Evolutionary conservation across 192 early-diverging fungal genomes (phyloP).

Genomic region (Coemansia brasiliensis): DNA sequence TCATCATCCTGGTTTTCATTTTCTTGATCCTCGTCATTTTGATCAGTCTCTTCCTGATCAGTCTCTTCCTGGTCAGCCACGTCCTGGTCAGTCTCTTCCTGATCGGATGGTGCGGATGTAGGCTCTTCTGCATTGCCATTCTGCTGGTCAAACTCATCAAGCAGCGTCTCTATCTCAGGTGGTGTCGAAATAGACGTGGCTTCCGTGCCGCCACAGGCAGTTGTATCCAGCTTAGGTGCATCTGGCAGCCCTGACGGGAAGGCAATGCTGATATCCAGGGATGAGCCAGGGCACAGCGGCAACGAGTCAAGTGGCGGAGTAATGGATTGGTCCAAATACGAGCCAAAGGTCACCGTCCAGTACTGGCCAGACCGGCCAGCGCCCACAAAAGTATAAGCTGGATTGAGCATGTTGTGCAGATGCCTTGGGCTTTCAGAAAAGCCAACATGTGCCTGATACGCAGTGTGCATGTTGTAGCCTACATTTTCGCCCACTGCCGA

Average conservation of each 20-base stretch:
- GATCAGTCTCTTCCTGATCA: not conserved
- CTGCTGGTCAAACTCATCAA: not conserved
- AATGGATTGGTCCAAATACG: conserved; percentile 6
- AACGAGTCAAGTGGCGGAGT: conserved; percentile 21
- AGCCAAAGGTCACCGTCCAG: conserved; percentile 36
- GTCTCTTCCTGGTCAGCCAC: not conserved
- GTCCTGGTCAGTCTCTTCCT: not conserved
- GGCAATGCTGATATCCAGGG: conserved; percentile 31
- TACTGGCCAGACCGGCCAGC: conserved; percentile 46
- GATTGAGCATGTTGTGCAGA: conserved; percentile 35
- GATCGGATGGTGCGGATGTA: not conserved
- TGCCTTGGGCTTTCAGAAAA: conserved; percentile 38
- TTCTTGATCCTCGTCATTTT: not conserved
- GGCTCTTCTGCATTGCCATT: not conserved
- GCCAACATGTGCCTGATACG: conserved; percentile 13
- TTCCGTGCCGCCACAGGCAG: conserved; percentile 29
- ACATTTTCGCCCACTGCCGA: conserved; percentile 30
- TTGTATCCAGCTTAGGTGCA: conserved; percentile 15
- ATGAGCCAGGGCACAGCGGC: conserved; percentile 45
- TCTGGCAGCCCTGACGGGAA: conserved; percentile 36
- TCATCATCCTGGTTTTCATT: not conserved
- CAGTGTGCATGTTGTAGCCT: conserved; percentile 17
- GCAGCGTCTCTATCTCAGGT: conserved; percentile 23
- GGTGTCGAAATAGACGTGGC: conserved; percentile 25
- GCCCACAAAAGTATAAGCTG: conserved; percentile 25